These are phyloP conservation scores for Candida germanica DNA, from an alignment of 805 yeast genomes.

Conservation along the genomic window DNA sequence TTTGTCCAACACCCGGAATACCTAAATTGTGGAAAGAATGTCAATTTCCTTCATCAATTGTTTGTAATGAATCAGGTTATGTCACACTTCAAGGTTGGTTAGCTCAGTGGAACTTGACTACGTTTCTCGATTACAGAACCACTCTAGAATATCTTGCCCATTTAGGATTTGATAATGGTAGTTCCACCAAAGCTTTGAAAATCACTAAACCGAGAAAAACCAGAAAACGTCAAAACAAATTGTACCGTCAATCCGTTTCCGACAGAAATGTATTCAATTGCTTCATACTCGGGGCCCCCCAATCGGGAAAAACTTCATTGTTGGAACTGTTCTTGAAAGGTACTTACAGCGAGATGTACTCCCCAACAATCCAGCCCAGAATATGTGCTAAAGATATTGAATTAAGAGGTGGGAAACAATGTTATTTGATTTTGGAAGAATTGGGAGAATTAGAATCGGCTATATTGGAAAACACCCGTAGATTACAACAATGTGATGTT, in stretches of 20 bases:
- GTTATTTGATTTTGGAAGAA: slow-evolving; percentile 87
- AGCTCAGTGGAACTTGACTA: slow-evolving; percentile 98
- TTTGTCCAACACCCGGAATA: slow-evolving; percentile 89
- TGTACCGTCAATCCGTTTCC: slow-evolving; percentile 62
- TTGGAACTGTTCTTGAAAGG: slow-evolving; percentile 80
- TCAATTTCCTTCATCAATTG: slow-evolving; percentile 83
- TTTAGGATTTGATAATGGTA: slow-evolving; percentile 73
- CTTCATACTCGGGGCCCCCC: slow-evolving; percentile 78
- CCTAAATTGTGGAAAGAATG: slow-evolving; percentile 85
- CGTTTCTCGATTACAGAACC: slow-evolving; percentile 76
- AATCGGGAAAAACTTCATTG: slow-evolving; percentile 84
- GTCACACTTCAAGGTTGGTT: slow-evolving; percentile 97
- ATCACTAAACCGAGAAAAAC: slow-evolving; percentile 78
- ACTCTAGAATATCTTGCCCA: slow-evolving; percentile 88
- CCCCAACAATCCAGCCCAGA: slow-evolving; percentile 79
- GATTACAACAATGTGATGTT: slow-evolving; percentile 86
- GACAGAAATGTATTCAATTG: slow-evolving; percentile 94
- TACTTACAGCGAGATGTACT: slow-evolving; percentile 62
- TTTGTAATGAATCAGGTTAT: slow-evolving; percentile 83
- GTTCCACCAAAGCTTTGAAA: slow-evolving; percentile 41
- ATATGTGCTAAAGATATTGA: slow-evolving; percentile 92
- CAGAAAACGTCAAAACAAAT: slow-evolving; percentile 60
- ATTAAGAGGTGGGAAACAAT: slow-evolving; percentile 90
- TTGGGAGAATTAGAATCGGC: slow-evolving; percentile 85
- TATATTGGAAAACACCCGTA: slow-evolving; percentile 62